phyloP scores from a whole-genome alignment of 164 flowering plant genomes.

The Umbilicus rupestris region DNA sequence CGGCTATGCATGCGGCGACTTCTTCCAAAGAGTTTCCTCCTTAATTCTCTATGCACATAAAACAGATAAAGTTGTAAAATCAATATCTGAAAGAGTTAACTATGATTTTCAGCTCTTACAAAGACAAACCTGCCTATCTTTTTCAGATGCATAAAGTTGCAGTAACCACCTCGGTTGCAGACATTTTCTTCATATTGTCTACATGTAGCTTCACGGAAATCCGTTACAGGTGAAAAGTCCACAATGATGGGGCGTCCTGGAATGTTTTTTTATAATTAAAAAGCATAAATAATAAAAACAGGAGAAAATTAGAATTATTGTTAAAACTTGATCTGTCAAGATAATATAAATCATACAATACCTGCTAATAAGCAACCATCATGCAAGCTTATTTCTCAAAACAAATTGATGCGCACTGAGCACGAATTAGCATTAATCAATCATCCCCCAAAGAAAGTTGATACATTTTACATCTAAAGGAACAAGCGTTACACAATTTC shows the following conservation, averaged over 20 bases:
- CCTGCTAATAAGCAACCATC: too few species aligned
- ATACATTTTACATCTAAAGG: too few species aligned
- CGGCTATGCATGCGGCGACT: slow-evolving; percentile 40
- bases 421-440: too few species aligned
- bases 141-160: slow-evolving; percentile 94
- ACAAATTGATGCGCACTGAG: too few species aligned
- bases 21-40: slow-evolving; percentile 63
- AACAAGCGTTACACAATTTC: too few species aligned
- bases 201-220: slow-evolving; percentile 91
- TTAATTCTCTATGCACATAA: slow-evolving; percentile 44
- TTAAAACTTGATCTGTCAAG: too few species aligned
- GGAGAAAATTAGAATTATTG: neutral
- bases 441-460: too few species aligned
- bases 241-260: slow-evolving; percentile 87
- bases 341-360: too few species aligned
- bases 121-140: slow-evolving; percentile 59
- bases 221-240: slow-evolving; percentile 92
- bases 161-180: slow-evolving; percentile 88
- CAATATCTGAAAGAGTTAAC: neutral
- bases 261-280: too few species aligned
- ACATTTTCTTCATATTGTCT: slow-evolving; percentile 84
- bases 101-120: neutral
- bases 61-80: neutral
- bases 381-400: too few species aligned
- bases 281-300: neutral